These are phyloP conservation scores for Acmispon strigosus DNA, from an alignment of 306 rosid species.

Conservation along the genomic window DNA sequence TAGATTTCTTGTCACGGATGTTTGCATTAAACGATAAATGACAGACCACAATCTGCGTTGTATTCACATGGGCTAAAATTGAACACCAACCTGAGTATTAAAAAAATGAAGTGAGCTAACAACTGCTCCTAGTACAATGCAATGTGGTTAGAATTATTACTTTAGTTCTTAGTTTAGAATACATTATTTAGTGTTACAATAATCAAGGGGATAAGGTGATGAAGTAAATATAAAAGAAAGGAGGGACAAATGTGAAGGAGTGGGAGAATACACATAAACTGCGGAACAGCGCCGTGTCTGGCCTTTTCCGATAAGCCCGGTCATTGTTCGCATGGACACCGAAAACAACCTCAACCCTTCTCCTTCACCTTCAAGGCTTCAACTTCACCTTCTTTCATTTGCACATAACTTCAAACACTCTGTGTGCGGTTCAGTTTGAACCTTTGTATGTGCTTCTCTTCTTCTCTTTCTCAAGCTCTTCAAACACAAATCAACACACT, in stretches of 20 bases:
- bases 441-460: neutral
- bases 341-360: neutral
- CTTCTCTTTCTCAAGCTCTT: neutral
- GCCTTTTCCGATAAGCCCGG: slow-evolving; percentile 29
- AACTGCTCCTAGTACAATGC: no score
- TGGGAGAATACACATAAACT: neutral
- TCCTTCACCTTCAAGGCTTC: neutral
- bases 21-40: no score
- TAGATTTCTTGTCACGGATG: no score
- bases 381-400: neutral
- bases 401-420: neutral
- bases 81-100: no score
- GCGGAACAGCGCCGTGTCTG: slow-evolving; percentile 26
- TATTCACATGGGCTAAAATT: no score
- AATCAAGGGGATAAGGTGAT: neutral
- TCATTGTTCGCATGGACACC: slow-evolving; percentile 25
- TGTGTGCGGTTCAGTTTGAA: neutral
- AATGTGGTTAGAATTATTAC: no score
- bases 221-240: slow-evolving; percentile 13
- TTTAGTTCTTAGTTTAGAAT: no score
- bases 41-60: no score
- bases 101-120: no score
- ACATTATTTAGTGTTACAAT: neutral
- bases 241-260: slow-evolving; percentile 21
- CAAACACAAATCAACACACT: neutral